These are phyloP conservation scores for Stylosanthes scabra DNA, from an alignment of 331 rosid genomes.

Conservation along the genomic window DNA sequence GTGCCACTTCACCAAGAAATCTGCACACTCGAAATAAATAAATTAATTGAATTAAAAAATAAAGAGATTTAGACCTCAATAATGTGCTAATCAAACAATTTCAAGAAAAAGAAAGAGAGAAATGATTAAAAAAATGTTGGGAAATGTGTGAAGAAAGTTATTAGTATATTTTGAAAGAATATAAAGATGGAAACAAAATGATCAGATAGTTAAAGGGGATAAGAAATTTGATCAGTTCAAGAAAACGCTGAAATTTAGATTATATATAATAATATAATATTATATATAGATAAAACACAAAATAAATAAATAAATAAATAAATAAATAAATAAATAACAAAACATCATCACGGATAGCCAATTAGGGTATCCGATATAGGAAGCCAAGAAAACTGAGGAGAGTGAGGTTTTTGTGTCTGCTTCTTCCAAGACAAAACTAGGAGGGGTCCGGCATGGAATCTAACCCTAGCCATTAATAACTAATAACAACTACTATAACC, in stretches of 20 bases:
- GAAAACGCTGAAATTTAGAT: constrained; percentile 83
- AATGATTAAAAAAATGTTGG: constrained; percentile 34
- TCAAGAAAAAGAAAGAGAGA: neutral
- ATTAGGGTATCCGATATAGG: constrained; percentile 52
- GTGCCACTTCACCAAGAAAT: constrained; percentile 9
- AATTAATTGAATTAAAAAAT: neutral
- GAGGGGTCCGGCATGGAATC: constrained; percentile 42
- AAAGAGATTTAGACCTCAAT: constrained; percentile 11
- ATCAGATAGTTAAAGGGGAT: constrained; percentile 55
- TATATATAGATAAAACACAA: neutral
- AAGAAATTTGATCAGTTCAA: constrained; percentile 73
- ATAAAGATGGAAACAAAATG: constrained; percentile 44
- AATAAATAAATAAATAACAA: constrained; percentile 38
- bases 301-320: too few species aligned
- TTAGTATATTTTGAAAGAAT: constrained; percentile 30
- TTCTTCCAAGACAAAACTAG: constrained; percentile 49
- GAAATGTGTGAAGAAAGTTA: constrained; percentile 47
- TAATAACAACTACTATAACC: neutral
- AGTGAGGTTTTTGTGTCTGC: constrained; percentile 45
- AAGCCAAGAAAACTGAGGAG: constrained; percentile 40
- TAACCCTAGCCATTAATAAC: constrained; percentile 44
- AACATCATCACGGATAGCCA: constrained; percentile 46
- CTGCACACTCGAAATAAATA: constrained; percentile 21
- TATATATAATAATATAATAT: too few species aligned
- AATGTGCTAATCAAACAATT: neutral